Base-by-base conservation (phyloP, 2,329 filamentous ascomycete genomes). In the Trichoderma harzianum region DNA sequence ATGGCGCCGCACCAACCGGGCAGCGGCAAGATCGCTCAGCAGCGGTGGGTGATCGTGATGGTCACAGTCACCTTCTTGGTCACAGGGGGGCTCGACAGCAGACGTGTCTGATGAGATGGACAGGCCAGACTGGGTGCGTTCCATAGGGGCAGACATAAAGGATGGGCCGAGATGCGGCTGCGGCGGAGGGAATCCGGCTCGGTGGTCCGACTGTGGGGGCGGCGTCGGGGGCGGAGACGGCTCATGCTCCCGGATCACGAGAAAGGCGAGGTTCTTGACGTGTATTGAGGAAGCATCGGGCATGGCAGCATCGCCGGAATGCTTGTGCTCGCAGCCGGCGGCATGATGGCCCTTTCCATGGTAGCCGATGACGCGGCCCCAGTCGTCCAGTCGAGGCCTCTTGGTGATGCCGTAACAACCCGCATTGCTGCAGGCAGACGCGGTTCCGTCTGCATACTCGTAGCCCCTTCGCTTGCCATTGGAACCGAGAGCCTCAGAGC, bases 121-220 rank as follows among this genome's bases (percentile, higher is more conserved):
- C 21, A 85, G 79, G 24, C 86, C 85, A 0, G 85, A 86, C 51
- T 82, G 82, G 32, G 86, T 87, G 32, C 84, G 81, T 74, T 87
- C 86, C 81, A 87, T 83, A 32, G 78, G 73, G 10, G 53, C 61
- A n/a, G 43, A 51, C 5, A 14, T 11, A 55, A 55, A 62, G 7
- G 68, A 69, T 14, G 73, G 57, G 57, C 28, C 71, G 18, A 51
- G 73, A 76, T 76, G 72, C 7, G 66, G 73, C 57, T 61, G 73
- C 57, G 72, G 75, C 57, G 21, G 72, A 72, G 67, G 74, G 72
- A 62, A 69, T 63, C 74, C 73, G 53, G 72, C 66, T 65, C 72
- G 64, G 24, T 72, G 73, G 61, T 78, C 75, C 63, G 75, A 76
- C 28, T 28, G 70, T 21, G 70, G 70, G 71, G 58, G 61, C 61